Base-by-base conservation (phyloP, 148 eudicot species). In the Diospyros kaki region DNA sequence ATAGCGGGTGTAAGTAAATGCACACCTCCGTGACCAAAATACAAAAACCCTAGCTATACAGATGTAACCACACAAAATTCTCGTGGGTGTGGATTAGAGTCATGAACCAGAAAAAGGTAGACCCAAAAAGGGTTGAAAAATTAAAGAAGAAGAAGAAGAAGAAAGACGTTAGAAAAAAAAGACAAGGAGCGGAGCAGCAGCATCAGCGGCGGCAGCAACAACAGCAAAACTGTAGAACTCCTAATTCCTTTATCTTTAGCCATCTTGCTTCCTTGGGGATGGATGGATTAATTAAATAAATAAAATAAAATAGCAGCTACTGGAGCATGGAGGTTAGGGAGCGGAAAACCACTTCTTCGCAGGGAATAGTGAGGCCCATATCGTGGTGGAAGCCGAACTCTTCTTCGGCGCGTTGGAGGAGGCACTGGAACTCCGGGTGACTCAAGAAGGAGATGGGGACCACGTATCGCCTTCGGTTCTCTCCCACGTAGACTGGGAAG, bases 321-420 rank as follows among this genome's bases (percentile, higher is more conserved):
- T 87, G 66, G 65, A 91, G 84, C 93, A 86, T 85, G 18, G 98
- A 86, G 8, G 92, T 91, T 6, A 93, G 87, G 39, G 96, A 84
- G 6, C 80, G 85, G 64, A 93, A 93, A 73, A 86, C 96, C 7
- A 82, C 93, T 79, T 93, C 96, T 79, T 93, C 96, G 65, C 98
- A 93, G 39, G 98, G 98, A 71, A 93, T 84, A 0, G 92, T 89
- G 69, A 93, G 89, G 8, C 98, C 98, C 90, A 86, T 93, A 4
- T 86, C 85, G 64, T 93, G 94, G 71, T 80, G 84, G 77, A 93
- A 93, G 0, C 96, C 98, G 39, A 93, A 93, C 83, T 93, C 98
- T 54, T 93, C 96, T 53, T 91, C 98, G 2, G 98, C 98, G 14
- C 80, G 86, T 3, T 58, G 88, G 50, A 93, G 94, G 14, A 93